Evolutionary conservation across 2,329 filamentous ascomycete genomes (phyloP).

Genomic region (Penicillium frequentans): DNA sequence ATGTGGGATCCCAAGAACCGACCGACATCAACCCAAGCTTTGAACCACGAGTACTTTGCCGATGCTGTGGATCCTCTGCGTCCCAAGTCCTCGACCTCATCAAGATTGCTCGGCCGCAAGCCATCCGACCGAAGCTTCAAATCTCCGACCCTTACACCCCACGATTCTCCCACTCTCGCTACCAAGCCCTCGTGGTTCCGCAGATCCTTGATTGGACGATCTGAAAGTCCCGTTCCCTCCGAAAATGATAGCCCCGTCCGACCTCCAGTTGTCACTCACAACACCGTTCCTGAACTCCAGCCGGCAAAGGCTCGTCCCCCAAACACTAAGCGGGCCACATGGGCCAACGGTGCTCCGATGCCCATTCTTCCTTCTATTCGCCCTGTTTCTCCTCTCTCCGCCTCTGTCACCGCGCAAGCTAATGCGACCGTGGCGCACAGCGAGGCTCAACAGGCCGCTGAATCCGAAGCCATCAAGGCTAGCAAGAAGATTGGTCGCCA

Average conservation of each 20-base stretch:
- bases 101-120: conserved; percentile 82
- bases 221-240: conserved; percentile 64
- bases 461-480: conserved; percentile 56
- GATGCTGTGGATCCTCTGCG: conserved; percentile 90
- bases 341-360: conserved; percentile 88
- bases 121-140: conserved; percentile 77
- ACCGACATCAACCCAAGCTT: conserved; percentile 89
- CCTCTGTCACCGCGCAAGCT: conserved; percentile 86
- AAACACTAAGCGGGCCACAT: conserved; percentile 82
- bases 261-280: conserved; percentile 45
- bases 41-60: conserved; percentile 90
- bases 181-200: conserved; percentile 96
- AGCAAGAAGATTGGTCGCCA: conserved; percentile 94
- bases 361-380: conserved; percentile 92
- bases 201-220: conserved; percentile 83
- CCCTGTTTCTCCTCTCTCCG: conserved; percentile 94
- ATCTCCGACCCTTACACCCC: conserved; percentile 61
- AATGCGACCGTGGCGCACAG: conserved; percentile 63
- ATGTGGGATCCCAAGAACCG: conserved; percentile 97
- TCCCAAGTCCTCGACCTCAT: conserved; percentile 79
- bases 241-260: conserved; percentile 40
- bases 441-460: conserved; percentile 39
- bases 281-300: conserved; percentile 42
- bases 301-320: conserved; percentile 56
- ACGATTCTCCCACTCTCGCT: conserved; percentile 59